A percentile compares a stretch with the other conserved stretches of the same genome.
phyloP scores from a whole-genome alignment of 2,329 filamentous ascomycete genomes.

The Aspergillus sp. region DNA sequence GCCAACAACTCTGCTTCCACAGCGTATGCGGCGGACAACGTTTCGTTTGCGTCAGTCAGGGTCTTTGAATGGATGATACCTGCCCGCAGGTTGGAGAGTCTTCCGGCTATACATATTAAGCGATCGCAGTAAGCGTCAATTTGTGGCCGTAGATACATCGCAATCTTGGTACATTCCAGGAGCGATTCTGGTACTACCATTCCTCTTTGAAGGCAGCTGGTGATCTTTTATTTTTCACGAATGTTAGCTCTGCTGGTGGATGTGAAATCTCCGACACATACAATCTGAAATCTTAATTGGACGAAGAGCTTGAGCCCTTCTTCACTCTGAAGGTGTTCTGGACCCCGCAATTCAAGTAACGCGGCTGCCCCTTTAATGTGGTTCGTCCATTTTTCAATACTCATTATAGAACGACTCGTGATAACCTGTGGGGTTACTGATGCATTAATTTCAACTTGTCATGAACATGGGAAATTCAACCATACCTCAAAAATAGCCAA shows the following conservation, averaged over 20 bases:
- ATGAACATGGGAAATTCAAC: neutral
- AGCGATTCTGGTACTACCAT: slow-evolving; percentile 31
- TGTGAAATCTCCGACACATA: slow-evolving; percentile 29
- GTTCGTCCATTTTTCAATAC: slow-evolving; percentile 53
- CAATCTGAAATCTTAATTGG: slow-evolving; percentile 58
- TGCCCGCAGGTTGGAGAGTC: slow-evolving; percentile 34
- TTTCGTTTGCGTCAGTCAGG: slow-evolving; percentile 26
- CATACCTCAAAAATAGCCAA: slow-evolving; percentile 63
- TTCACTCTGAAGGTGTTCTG: slow-evolving; percentile 38
- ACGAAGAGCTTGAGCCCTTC: slow-evolving; percentile 54
- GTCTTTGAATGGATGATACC: slow-evolving; percentile 27
- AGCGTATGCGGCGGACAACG: slow-evolving; percentile 31
- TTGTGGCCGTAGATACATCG: slow-evolving; percentile 29
- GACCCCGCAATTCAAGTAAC: slow-evolving; percentile 50
- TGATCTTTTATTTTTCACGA: slow-evolving; percentile 26
- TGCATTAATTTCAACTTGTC: slow-evolving; percentile 4
- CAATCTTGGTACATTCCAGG: slow-evolving; percentile 30
- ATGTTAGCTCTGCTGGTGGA: neutral
- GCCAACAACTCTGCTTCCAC: slow-evolving; percentile 36
- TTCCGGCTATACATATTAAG: slow-evolving; percentile 28
- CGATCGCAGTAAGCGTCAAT: slow-evolving; percentile 29
- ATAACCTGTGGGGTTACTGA: slow-evolving; percentile 28
- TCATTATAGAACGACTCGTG: slow-evolving; percentile 44
- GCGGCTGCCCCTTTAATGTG: slow-evolving; percentile 62
- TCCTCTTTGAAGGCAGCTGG: slow-evolving; percentile 36